phyloP scores from a whole-genome alignment of 1,284 basidiomycete species.

The Rhodotorula mucilaginosa region DNA sequence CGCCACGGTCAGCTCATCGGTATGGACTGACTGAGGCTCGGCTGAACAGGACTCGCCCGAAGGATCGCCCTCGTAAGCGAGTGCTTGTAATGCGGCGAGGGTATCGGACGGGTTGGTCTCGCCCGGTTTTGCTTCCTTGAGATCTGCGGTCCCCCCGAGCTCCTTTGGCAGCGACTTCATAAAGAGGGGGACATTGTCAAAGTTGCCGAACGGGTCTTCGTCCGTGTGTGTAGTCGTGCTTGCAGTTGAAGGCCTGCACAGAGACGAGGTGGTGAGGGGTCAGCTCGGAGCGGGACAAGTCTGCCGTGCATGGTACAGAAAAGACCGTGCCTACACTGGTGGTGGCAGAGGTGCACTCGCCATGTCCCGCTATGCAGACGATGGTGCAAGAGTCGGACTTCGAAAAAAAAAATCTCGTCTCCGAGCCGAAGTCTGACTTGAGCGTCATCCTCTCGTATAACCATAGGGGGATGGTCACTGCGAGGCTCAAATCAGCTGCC shows the following conservation, averaged over 20 bases:
- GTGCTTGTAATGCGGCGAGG: constrained; percentile 77
- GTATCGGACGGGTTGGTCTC: constrained; percentile 63
- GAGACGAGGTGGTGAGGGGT: not conserved
- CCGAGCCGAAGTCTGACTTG: not conserved
- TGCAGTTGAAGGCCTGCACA: not conserved
- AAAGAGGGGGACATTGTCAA: constrained; percentile 67
- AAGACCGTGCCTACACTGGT: not conserved
- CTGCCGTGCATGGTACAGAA: not conserved
- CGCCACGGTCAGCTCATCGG: not conserved
- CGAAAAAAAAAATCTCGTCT: not conserved
- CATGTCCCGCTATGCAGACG: not conserved
- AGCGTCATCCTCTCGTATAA: not conserved
- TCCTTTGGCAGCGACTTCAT: constrained; percentile 75
- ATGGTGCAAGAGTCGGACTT: not conserved
- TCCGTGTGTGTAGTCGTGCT: not conserved
- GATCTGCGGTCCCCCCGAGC: constrained; percentile 22
- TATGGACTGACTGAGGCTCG: no score
- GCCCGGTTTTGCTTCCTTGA: not conserved
- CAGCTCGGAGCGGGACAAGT: not conserved
- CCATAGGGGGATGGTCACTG: not conserved
- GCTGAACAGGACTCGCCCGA: constrained; percentile 67
- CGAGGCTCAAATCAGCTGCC: not conserved
- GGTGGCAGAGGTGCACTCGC: no score
- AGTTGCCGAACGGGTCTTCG: constrained; percentile 11
- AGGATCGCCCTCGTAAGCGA: constrained; percentile 84